Evolutionary conservation across 371 early-diverging fungal genomes (phyloP).

Genomic region (Mucor piriformis): DNA sequence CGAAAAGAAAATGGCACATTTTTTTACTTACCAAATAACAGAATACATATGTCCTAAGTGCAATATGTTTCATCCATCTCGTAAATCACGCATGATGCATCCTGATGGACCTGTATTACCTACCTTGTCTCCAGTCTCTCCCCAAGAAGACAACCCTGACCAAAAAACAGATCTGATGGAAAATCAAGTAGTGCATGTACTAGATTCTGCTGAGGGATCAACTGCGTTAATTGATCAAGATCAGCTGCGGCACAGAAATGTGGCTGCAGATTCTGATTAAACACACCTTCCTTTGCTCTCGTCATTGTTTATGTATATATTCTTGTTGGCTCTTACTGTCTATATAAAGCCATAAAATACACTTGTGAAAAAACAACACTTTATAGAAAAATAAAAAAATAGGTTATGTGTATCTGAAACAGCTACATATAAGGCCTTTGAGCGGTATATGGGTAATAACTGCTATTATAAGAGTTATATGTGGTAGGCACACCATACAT

Average conservation of each 20-base stretch:
- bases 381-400: not conserved
- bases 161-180: too few relatives aligned
- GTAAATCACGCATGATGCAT: conserved; percentile 8
- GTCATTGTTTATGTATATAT: not conserved
- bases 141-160: too few relatives aligned
- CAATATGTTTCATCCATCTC: conserved; percentile 20
- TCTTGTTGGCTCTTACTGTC: not conserved
- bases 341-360: not conserved
- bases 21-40: not conserved
- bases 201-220: not conserved
- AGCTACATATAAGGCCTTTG: conserved; percentile 12
- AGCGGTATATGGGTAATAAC: conserved; percentile 8
- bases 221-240: too few relatives aligned
- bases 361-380: not conserved
- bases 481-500: conserved; percentile 5
- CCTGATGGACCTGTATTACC: conserved; percentile 7
- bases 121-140: not conserved
- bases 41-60: conserved; percentile 22
- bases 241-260: not conserved
- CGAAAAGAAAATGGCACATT: not conserved
- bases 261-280: not conserved
- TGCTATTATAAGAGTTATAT: conserved; percentile 1
- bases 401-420: not conserved
- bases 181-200: not conserved
- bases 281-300: not conserved